phyloP scores from a whole-genome alignment of 805 yeast species.

The Metschnikowia continentalis region DNA sequence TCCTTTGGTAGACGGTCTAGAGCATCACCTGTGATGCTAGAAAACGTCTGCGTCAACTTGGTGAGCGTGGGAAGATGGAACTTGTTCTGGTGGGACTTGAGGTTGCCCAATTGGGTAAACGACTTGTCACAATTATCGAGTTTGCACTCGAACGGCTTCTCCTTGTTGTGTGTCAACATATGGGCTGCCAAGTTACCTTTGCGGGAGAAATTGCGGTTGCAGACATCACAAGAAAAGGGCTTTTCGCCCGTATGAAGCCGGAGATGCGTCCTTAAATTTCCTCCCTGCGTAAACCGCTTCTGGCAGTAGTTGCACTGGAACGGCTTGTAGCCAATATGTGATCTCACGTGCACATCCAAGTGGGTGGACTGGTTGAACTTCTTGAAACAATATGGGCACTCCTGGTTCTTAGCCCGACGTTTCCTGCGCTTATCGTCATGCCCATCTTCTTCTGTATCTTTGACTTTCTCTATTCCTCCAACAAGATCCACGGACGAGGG shows the following conservation, averaged over 20 bases:
- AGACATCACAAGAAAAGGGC: slow-evolving; percentile 76
- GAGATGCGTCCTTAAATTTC: slow-evolving; percentile 80
- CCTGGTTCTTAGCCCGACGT: slow-evolving; percentile 49
- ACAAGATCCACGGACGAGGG: slow-evolving; percentile 57
- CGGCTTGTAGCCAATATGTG: slow-evolving; percentile 85
- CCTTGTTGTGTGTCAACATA: slow-evolving; percentile 71
- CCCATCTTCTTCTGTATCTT: slow-evolving; percentile 20
- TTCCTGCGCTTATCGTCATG: slow-evolving; percentile 19
- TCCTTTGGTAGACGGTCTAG: slow-evolving; percentile 48
- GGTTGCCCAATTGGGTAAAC: slow-evolving; percentile 87
- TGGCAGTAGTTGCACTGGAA: slow-evolving; percentile 75
- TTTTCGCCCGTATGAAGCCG: slow-evolving; percentile 89
- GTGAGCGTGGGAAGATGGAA: slow-evolving; percentile 74
- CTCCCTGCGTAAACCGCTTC: slow-evolving; percentile 85
- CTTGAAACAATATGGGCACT: slow-evolving; percentile 75
- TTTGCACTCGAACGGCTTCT: slow-evolving; percentile 74
- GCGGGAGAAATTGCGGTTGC: slow-evolving; percentile 76
- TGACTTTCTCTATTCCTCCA: slow-evolving; percentile 71
- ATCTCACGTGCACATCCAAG: slow-evolving; percentile 81
- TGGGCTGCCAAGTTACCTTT: slow-evolving; percentile 93
- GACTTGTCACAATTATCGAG: slow-evolving; percentile 78
- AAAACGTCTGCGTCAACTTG: slow-evolving; percentile 60
- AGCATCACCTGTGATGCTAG: slow-evolving; percentile 51
- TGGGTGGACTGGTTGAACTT: slow-evolving; percentile 87
- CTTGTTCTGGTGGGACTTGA: slow-evolving; percentile 90